Conservation (phyloP, 2,329 filamentous ascomycete species). For the Aspergillus pseudoterreus region DNA sequence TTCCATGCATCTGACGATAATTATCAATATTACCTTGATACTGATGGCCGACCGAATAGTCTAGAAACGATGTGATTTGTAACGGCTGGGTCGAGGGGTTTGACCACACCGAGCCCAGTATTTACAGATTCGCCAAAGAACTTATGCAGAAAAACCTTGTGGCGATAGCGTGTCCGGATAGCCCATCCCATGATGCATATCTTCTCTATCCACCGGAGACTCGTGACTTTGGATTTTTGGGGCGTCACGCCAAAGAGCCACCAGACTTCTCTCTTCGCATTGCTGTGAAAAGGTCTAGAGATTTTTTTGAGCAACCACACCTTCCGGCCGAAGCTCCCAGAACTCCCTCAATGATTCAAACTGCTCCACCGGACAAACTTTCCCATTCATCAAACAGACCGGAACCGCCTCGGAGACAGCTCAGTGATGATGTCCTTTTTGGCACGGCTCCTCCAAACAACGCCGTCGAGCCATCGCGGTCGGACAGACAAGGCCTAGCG, state of each 20-base stretch:
- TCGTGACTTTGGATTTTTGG: slow-evolving; percentile 24
- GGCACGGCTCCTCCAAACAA: background rate
- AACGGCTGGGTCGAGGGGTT: slow-evolving; percentile 35
- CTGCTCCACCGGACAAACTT: too few relatives aligned
- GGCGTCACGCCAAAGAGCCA: slow-evolving; percentile 1
- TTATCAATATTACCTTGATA: background rate
- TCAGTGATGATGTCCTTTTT: background rate
- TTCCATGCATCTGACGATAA: background rate
- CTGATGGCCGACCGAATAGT: background rate
- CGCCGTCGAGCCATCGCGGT: too few relatives aligned
- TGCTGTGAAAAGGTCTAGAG: slow-evolving; percentile 7
- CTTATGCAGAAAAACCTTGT: slow-evolving; percentile 23
- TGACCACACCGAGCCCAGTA: slow-evolving; percentile 23
- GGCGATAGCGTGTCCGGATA: slow-evolving; percentile 26
- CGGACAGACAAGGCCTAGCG: too few relatives aligned
- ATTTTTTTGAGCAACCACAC: too few relatives aligned
- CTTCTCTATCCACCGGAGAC: slow-evolving; percentile 28
- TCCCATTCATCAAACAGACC: background rate
- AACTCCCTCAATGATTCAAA: too few relatives aligned
- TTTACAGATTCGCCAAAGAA: slow-evolving; percentile 25
- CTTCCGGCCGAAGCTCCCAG: too few relatives aligned
- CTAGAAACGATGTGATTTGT: slow-evolving; percentile 2
- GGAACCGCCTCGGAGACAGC: background rate
- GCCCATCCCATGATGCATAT: slow-evolving; percentile 13
- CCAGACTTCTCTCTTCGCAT: slow-evolving; percentile 17